phyloP scores from a whole-genome alignment of 2,329 filamentous ascomycete species.

The Nemania sp. region DNA sequence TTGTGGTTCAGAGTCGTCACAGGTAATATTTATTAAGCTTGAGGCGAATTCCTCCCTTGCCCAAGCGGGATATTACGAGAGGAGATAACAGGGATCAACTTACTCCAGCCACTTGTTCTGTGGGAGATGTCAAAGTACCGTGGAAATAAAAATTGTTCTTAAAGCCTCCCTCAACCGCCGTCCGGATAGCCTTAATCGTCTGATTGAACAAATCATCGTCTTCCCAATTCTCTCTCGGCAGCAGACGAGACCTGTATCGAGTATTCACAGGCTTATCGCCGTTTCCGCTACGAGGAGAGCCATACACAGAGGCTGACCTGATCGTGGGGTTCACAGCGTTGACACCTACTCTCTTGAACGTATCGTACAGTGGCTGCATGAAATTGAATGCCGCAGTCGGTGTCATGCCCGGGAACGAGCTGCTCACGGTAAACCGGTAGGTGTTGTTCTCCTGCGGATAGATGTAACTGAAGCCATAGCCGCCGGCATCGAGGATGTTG shows the following conservation, averaged over 20 bases:
- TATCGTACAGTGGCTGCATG: constrained; percentile 40
- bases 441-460: constrained; percentile 34
- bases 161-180: constrained; percentile 37
- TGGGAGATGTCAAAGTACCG: constrained; percentile 39
- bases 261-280: constrained; percentile 38
- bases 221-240: constrained; percentile 38
- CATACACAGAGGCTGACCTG: constrained; percentile 36
- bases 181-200: constrained; percentile 40
- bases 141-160: constrained; percentile 43
- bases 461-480: constrained; percentile 44
- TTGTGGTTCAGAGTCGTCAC: not conserved
- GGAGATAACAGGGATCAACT: not conserved
- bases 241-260: constrained; percentile 41
- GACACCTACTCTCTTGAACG: constrained; percentile 40
- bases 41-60: too few species aligned
- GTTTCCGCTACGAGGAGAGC: constrained; percentile 30
- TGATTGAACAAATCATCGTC: constrained; percentile 33
- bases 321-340: constrained; percentile 33
- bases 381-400: constrained; percentile 31
- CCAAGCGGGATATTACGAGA: not conserved
- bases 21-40: not conserved
- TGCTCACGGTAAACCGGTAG: constrained; percentile 39
- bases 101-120: constrained; percentile 34
- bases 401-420: constrained; percentile 40
- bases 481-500: constrained; percentile 41